Evolutionary conservation across 2,329 filamentous ascomycete genomes (phyloP), one percentile per base, ranked within the genome.

Genomic region (Neofusicoccum sp.): DNA sequence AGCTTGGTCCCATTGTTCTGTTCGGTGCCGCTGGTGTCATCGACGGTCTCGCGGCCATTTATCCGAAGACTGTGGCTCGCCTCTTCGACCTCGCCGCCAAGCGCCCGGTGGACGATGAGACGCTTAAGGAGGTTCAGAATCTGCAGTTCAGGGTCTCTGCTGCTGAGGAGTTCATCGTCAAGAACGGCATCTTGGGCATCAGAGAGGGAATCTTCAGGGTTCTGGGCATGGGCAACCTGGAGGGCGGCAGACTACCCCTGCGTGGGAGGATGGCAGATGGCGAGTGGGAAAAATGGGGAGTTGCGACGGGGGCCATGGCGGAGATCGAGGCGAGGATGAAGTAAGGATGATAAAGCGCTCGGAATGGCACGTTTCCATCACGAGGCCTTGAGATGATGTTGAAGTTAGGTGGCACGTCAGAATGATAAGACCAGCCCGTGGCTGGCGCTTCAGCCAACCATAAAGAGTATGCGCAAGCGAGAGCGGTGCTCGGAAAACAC

Each of bases 21-120:
- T 80, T 88, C 61, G 85, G 85, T 39, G 84, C 83, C 39, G 84
- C 82, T 5, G 86, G 86, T 14, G 84, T 84, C 28, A 87, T 88
- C 63, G 86, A 88, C 65, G 86, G 85, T 22, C 77, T 87, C 16
- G 85, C 85, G 1, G 84, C 83, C 22, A 82, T 86, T 76, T 88
- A 86, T 73, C 86, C 86, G 9, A 82, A 84, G 67, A 79, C 82
- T 0, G 77, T 88, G 0, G 82, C 86, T n/a, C 73, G 78, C 33
- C 76, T 88, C 3, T 87, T 82, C 70, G 74, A 80, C n/a, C 72
- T 87, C 8, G 75, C 73, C 8, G 14, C 54, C 14, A 58, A 58
- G 54, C 41, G 31, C 8, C 54, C 54, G 8, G 48, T 70, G 74
- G 56, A 36, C 31, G 49, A 34, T 4, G 52, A 74, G 43, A 73